These are phyloP conservation scores for Kingdonia uniflora DNA, from an alignment of 164 flowering plant genomes.

Conservation along the genomic window DNA sequence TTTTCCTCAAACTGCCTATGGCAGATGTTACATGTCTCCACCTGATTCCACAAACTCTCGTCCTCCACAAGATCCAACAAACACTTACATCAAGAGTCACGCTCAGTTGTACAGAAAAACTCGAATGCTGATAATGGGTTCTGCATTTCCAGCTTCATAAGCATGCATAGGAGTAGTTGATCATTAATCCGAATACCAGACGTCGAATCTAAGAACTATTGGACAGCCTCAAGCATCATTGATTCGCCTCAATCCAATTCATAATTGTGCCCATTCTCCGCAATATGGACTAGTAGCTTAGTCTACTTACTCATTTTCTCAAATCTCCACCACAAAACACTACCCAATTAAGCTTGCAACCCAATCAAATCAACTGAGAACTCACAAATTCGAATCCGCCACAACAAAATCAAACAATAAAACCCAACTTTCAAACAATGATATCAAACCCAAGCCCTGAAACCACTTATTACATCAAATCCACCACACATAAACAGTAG, in stretches of 20 bases:
- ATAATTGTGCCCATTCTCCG: conserved; percentile 1
- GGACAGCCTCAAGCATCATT: not conserved
- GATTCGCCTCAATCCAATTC: not conserved
- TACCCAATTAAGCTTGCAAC: too few species aligned
- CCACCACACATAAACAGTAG: too few species aligned
- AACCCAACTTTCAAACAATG: too few species aligned
- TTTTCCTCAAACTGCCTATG: conserved; percentile 85
- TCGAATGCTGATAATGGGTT: not conserved
- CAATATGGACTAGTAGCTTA: not conserved
- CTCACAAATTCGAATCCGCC: too few species aligned
- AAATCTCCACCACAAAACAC: conserved; percentile 13
- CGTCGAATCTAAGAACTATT: not conserved
- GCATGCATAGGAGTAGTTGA: not conserved
- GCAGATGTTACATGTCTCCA: conserved; percentile 55
- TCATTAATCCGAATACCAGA: not conserved
- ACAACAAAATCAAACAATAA: too few species aligned
- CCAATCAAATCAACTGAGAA: too few species aligned
- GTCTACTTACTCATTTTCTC: not conserved
- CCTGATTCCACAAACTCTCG: conserved; percentile 56
- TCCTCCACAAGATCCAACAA: conserved; percentile 7
- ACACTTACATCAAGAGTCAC: not conserved
- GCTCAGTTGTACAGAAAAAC: not conserved
- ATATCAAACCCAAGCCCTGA: too few species aligned
- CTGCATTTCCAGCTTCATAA: not conserved
- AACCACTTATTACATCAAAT: too few species aligned